Conservation (phyloP, 306 rosid species). For the Cucurbita moschata region DNA sequence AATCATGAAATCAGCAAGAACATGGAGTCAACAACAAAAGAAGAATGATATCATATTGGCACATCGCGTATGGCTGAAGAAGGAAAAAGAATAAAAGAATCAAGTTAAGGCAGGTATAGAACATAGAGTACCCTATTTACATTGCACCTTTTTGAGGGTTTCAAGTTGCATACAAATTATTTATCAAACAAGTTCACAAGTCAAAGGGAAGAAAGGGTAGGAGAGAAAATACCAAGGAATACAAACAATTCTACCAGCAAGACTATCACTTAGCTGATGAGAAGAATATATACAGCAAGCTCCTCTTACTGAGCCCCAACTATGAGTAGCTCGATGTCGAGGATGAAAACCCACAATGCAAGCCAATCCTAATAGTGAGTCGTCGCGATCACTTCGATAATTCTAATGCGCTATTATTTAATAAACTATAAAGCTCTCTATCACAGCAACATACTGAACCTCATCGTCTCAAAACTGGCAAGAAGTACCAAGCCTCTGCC, state of each 20-base stretch:
- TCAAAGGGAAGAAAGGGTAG: not conserved
- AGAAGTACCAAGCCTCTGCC: constrained; percentile 94
- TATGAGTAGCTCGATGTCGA: not conserved
- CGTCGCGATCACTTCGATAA: not conserved
- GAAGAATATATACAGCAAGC: constrained; percentile 53
- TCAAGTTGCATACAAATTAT: constrained; percentile 38
- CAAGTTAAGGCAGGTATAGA: not conserved
- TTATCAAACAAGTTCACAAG: constrained; percentile 50
- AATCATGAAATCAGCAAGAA: not conserved
- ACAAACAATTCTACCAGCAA: constrained; percentile 44
- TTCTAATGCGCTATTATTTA: not conserved
- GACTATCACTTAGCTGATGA: constrained; percentile 21
- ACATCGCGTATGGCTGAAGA: not conserved
- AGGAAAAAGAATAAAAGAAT: not conserved
- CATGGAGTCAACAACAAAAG: not conserved
- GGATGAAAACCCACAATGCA: constrained; percentile 15
- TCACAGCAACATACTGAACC: constrained; percentile 16
- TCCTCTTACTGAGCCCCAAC: constrained; percentile 22
- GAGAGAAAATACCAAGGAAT: constrained; percentile 22
- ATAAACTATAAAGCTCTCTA: constrained; percentile 20
- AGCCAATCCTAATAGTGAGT: constrained; percentile 18
- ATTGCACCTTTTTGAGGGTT: not conserved
- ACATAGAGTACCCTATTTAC: constrained; percentile 1
- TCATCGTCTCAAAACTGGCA: constrained; percentile 90
- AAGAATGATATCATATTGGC: too few species aligned